Percentiles rank a stretch among this genome's conserved stretches.
Evolutionary conservation across 2,329 filamentous ascomycete species (phyloP).

Genomic region (Pseudogymnoascus sp.): DNA sequence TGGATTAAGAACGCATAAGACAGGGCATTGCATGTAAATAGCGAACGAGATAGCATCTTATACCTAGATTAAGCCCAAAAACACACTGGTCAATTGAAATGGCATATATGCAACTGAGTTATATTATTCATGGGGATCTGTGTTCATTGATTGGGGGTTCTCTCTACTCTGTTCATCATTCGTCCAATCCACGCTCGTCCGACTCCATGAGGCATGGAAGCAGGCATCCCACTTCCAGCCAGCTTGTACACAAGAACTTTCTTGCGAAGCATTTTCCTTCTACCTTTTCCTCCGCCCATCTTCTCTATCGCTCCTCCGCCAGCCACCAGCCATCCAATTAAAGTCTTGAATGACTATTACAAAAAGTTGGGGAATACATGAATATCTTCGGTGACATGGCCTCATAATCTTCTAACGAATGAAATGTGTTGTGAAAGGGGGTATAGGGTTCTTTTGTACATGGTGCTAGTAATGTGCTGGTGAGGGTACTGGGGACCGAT

Average conservation of each 20-base stretch:
- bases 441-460: slow-evolving; percentile 11
- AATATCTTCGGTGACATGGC: slow-evolving; percentile 15
- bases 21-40: neutral
- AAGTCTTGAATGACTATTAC: slow-evolving; percentile 12
- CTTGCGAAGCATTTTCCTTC: neutral
- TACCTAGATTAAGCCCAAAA: neutral
- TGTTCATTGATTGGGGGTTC: slow-evolving; percentile 10
- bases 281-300: neutral
- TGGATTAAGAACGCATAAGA: slow-evolving; percentile 19
- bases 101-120: neutral
- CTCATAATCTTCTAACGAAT: slow-evolving; percentile 11
- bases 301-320: slow-evolving; percentile 6
- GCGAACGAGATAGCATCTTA: neutral
- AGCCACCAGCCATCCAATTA: slow-evolving; percentile 14
- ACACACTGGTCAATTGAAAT: neutral
- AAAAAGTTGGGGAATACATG: slow-evolving; percentile 15
- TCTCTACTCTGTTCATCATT: slow-evolving; percentile 9
- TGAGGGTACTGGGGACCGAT: slow-evolving; percentile 14
- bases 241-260: slow-evolving; percentile 10
- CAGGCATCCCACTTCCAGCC: neutral
- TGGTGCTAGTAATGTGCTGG: slow-evolving; percentile 8
- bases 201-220: neutral
- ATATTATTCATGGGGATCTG: slow-evolving; percentile 10
- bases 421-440: slow-evolving; percentile 11
- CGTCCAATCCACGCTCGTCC: slow-evolving; percentile 10